Percentiles rank a stretch among this genome's conserved stretches.
Conservation (phyloP, 228 moss, liverwort and hornwort species). For the Sphagnum fallax region DNA sequence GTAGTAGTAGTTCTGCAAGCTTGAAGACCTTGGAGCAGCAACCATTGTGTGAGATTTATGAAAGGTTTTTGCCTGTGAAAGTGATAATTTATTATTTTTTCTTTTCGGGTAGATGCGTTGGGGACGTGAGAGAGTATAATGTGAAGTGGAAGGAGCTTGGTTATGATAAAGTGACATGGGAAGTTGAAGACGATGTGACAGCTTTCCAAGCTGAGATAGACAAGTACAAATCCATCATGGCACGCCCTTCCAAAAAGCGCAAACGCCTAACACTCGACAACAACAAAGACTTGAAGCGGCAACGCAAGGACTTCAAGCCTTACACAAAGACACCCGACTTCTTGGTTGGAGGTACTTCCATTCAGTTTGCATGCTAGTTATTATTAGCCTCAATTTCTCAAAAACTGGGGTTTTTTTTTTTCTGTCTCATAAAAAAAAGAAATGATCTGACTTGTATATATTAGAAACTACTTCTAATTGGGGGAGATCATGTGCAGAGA, state of each 20-base stretch:
- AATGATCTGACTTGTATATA: no score
- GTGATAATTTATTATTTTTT: background rate
- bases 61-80: background rate
- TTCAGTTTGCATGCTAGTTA: no score
- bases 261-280: conserved; percentile 72
- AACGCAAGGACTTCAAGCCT: conserved; percentile 77
- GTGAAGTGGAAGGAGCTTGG: conserved; percentile 99
- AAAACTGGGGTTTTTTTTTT: no score
- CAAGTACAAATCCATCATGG: conserved; percentile 65
- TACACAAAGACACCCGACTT: conserved; percentile 95
- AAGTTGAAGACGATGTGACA: conserved; percentile 80
- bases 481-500: no score
- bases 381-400: no score
- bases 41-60: background rate
- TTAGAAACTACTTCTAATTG: no score
- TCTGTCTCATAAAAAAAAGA: no score
- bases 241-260: conserved; percentile 63
- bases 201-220: conserved; percentile 83
- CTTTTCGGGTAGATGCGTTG: conserved; percentile 70
- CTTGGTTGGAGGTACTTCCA: conserved; percentile 67
- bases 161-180: conserved; percentile 95
- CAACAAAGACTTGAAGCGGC: conserved; percentile 71
- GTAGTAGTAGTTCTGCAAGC: no score
- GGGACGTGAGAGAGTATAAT: conserved; percentile 87
- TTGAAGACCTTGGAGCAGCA: no score